A percentile compares a stretch with the other conserved stretches of the same genome.
Evolutionary conservation across 305 asterid genomes (phyloP).

Genomic region (Fraxinus paxiana): DNA sequence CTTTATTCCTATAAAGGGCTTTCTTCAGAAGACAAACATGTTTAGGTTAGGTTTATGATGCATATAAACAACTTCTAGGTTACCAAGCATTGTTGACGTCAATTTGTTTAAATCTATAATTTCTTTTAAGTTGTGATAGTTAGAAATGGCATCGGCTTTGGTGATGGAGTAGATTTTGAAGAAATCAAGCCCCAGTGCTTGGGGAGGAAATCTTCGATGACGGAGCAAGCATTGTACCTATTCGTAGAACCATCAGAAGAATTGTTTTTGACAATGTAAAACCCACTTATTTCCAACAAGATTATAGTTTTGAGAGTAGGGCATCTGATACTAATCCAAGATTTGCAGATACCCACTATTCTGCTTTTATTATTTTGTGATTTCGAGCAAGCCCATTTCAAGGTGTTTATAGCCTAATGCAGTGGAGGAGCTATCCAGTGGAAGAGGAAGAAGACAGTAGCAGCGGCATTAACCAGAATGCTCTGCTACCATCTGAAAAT

Average conservation of each 20-base stretch:
- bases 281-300: neutral
- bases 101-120: neutral
- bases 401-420: neutral
- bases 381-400: neutral
- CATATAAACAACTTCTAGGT: neutral
- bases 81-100: neutral
- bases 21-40: neutral
- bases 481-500: neutral
- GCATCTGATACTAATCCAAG: neutral
- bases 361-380: neutral
- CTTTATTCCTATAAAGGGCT: neutral
- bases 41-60: neutral
- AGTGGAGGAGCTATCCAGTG: neutral
- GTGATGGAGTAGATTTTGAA: neutral
- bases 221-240: neutral
- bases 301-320: neutral
- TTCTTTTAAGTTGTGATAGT: neutral
- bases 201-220: neutral
- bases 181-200: neutral
- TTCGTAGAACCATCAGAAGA: neutral
- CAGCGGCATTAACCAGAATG: neutral
- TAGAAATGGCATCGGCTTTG: neutral
- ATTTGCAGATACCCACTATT: neutral
- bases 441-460: neutral
- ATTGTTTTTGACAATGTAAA: neutral